These are phyloP conservation scores for Xylaria nigripes DNA, from an alignment of 495 filamentous ascomycete species.

Conservation along the genomic window DNA sequence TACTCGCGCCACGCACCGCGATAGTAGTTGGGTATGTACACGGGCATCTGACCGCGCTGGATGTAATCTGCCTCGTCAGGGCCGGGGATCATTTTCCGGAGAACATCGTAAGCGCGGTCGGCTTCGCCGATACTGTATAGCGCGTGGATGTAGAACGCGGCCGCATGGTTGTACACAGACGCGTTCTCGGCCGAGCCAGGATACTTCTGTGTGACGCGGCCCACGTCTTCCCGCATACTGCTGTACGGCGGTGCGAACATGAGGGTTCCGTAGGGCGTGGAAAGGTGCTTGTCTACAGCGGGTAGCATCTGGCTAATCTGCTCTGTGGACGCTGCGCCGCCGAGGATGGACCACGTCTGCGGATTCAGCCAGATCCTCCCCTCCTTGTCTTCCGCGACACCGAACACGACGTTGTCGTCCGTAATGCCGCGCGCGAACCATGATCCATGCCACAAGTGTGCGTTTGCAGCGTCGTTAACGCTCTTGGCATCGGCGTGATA, in stretches of 20 bases:
- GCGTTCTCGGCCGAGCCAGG: conserved; percentile 49
- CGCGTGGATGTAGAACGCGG: conserved; percentile 44
- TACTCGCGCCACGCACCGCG: conserved; percentile 43
- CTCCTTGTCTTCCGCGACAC: conserved; percentile 40
- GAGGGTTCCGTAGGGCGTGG: conserved; percentile 43
- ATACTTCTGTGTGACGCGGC: conserved; percentile 50
- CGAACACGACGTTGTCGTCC: conserved; percentile 45
- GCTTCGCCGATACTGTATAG: conserved; percentile 42
- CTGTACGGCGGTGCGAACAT: conserved; percentile 49
- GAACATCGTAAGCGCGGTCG: conserved; percentile 41
- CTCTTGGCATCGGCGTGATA: conserved; percentile 39
- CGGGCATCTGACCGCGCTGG: conserved; percentile 46
- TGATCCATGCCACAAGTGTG: conserved; percentile 46
- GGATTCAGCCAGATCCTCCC: conserved; percentile 53
- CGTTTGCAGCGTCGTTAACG: conserved; percentile 44
- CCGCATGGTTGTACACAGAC: conserved; percentile 50
- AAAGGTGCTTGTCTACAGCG: conserved; percentile 42
- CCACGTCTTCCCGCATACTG: conserved; percentile 51
- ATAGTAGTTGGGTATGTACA: conserved; percentile 52
- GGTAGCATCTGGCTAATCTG: conserved; percentile 40
- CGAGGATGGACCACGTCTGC: conserved; percentile 46
- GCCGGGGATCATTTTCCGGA: conserved; percentile 47
- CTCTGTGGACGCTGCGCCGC: conserved; percentile 38
- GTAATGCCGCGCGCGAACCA: conserved; percentile 53
- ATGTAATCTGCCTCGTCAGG: conserved; percentile 43